Evolutionary conservation across 177 flowering plant genomes (phyloP), one percentile per base, ranked within the genome.

Genomic region (Vitis hybrid): DNA sequence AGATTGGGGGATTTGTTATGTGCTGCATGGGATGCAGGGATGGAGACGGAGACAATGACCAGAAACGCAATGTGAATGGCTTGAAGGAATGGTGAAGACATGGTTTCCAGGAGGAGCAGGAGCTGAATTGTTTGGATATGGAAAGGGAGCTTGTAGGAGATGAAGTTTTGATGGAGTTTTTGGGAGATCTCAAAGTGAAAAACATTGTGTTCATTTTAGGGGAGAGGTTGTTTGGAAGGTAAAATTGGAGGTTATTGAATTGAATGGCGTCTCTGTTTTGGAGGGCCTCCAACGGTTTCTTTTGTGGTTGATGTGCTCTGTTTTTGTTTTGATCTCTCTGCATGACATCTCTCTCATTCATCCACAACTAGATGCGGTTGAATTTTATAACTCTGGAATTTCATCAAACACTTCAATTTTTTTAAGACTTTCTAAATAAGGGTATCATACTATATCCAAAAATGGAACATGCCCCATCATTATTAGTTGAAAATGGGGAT

Each of bases 1-100:
- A 6, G 2, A 35, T 74, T 46, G 5, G 77, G 77, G 10, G 64
- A 13, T 9, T 69, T 51, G 14, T 76, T 80, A 76, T 77, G 13
- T 20, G 30, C 77, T 17, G 66, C 74, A 11, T 58, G 49, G 15
- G 13, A 21, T 1, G 66, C 32, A 2, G 54, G 20, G 9, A 71
- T 17, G 2, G 60, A 56, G 41, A 63, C 3, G 1, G 49, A 63
- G 14, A 77, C 9, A 30, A 48, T n/a, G 62, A 61, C 10, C 4
- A 58, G 70, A 20, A 68, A 50, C 17, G 65, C 65, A 20, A 65
- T 53, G 13, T 57, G 61, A 50, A 70, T 71, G 32, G 77, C 21
- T 20, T 21, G 65, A 21, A 46, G 2, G 20, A 32, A 14, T 8
- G 56, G 1, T 1, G 66, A 58, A 20, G 72, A 51, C 70, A 27